Evolutionary conservation across 768 basidiomycete species (phyloP).

Genomic region (Chlorophyllum brunneum): DNA sequence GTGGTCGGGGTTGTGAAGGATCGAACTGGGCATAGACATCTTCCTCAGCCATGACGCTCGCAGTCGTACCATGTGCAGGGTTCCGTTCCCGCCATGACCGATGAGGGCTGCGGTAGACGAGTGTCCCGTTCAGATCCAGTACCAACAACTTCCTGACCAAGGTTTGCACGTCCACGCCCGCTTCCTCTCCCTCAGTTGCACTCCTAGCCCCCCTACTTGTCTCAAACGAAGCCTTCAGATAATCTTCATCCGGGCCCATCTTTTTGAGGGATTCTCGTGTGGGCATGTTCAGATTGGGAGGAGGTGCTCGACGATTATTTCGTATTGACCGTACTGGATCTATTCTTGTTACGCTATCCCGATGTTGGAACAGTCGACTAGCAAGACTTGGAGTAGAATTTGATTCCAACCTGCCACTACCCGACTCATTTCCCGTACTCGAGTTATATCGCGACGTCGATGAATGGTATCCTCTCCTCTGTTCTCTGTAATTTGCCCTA

Average conservation of each 20-base stretch:
- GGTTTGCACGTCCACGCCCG: background rate
- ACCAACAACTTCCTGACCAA: constrained; percentile 57
- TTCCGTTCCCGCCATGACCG: constrained; percentile 13
- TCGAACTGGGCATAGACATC: constrained; percentile 21
- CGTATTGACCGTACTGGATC: background rate
- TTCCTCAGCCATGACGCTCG: background rate
- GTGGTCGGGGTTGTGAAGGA: constrained; percentile 20
- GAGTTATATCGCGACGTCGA: background rate
- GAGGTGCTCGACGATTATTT: background rate
- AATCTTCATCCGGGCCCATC: constrained; percentile 2
- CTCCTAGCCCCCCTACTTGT: background rate
- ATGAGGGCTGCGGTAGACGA: constrained; percentile 56
- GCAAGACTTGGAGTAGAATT: background rate
- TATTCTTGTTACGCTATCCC: background rate
- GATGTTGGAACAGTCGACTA: background rate
- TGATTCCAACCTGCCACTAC: background rate
- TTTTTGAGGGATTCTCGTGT: background rate
- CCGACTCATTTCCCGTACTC: background rate
- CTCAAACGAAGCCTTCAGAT: constrained; percentile 3
- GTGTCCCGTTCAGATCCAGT: constrained; percentile 73
- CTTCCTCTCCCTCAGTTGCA: background rate
- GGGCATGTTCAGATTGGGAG: background rate
- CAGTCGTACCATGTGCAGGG: background rate
- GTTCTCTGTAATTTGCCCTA: background rate
- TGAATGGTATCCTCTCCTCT: background rate